Evolutionary conservation across 257 asterid genomes (phyloP), one percentile per base, ranked within the genome.

Genomic region (Plectranthus barbatus): DNA sequence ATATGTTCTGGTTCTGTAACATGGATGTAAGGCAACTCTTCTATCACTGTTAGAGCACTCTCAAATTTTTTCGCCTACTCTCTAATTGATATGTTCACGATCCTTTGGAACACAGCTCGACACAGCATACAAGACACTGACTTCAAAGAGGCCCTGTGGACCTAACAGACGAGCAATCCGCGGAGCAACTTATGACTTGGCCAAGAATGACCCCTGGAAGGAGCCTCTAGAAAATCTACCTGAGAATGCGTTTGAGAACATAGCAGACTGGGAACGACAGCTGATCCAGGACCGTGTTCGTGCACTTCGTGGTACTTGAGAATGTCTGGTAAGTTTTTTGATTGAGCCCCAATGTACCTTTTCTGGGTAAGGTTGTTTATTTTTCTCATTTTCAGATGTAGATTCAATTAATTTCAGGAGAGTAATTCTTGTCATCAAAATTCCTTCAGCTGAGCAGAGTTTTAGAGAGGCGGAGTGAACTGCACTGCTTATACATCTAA

Each of bases 181-280:
- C 36, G 98, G 88, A 24, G 95, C 98, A 37, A 86, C 98, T 0
- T 88, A 88, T 31, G 98, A 88, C 77, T 72, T 91, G 78, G 88
- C 91, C 6, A 91, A 91, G 76, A 71, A 59, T 49, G 94, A 86
- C 41, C 79, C 81, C 0, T 83, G 83, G 80, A 91, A 91, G 77
- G 94, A 91, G 75, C 92, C 96, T 7, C 81, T 91, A 37, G 98
- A 91, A 67, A 81, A 66, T 64, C 84, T 91, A 31, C 87, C 92
- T 0, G 94, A 77, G 13, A 0, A 77, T 51, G 96, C 96, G 46
- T 91, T 88, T 37, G 94, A 70, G 48, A 78, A 84, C 44, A 70
- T 91, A 50, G 81, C 96, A 10, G 86, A 75, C 52, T 86, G 96
- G 98, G 98, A 91, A 79, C 77, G 96, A 70, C 76, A 70, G 65